These are phyloP conservation scores for Diplogelasinospora grovesii DNA, from an alignment of 495 filamentous ascomycete species.

Conservation along the genomic window DNA sequence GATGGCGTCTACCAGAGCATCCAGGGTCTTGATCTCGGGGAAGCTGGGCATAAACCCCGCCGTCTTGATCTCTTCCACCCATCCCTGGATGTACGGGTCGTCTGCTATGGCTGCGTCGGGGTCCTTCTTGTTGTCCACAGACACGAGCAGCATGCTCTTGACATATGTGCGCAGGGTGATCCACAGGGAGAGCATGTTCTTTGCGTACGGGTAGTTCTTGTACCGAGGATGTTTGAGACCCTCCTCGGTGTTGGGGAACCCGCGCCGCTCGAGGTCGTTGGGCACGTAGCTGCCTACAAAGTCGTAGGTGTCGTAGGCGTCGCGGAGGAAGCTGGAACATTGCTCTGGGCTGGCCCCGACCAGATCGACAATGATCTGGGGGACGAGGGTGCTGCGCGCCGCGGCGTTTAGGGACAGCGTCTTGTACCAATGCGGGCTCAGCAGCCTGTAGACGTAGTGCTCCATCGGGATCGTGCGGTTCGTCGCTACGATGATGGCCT, in stretches of 20 bases:
- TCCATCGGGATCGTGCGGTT: conserved; percentile 33
- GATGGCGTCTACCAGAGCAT: conserved; percentile 76
- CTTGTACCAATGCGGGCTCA: conserved; percentile 44
- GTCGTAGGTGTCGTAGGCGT: conserved; percentile 35
- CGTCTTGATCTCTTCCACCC: conserved; percentile 31
- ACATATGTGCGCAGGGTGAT: conserved; percentile 30
- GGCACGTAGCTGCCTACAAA: conserved; percentile 38
- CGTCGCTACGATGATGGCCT: conserved; percentile 40
- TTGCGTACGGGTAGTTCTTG: conserved; percentile 43
- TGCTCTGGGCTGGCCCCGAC: conserved; percentile 28
- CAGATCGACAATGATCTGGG: conserved; percentile 33
- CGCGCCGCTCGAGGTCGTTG: conserved; percentile 36
- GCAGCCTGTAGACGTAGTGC: conserved; percentile 34
- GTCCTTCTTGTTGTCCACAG: conserved; percentile 15
- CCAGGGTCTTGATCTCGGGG: conserved; percentile 68
- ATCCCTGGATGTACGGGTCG: conserved; percentile 28
- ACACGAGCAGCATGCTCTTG: conserved; percentile 19
- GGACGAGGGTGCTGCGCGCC: conserved; percentile 38
- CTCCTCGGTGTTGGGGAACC: conserved; percentile 32
- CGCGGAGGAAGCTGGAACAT: conserved; percentile 21
- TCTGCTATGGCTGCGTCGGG: conserved; percentile 19
- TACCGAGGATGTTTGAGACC: conserved; percentile 31
- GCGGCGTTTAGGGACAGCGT: conserved; percentile 45
- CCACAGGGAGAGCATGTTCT: conserved; percentile 38
- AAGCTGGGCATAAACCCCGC: conserved; percentile 38